Percentiles rank a stretch among this genome's conserved stretches.
These are phyloP conservation scores for Ailanthus altissimus DNA, from an alignment of 345 rosid species.

Conservation along the genomic window DNA sequence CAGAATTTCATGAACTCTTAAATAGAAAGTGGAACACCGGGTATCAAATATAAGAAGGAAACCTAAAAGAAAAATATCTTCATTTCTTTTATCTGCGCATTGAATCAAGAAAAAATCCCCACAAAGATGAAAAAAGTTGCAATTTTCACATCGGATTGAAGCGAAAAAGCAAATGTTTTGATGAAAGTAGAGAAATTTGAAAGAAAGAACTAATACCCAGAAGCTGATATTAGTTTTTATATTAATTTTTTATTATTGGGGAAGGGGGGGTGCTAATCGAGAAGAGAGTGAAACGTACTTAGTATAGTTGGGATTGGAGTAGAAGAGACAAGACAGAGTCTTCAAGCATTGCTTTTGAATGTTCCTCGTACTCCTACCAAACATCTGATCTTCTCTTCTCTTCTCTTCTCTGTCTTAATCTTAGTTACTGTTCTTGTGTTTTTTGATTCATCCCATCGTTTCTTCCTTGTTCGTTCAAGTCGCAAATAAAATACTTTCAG, in stretches of 20 bases:
- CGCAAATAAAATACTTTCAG: slow-evolving; percentile 6
- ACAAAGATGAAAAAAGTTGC: not conserved
- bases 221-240: not conserved
- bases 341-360: slow-evolving; percentile 46
- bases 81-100: too few relatives aligned
- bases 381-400: slow-evolving; percentile 51
- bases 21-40: not conserved
- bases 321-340: slow-evolving; percentile 49
- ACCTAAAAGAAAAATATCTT: too few relatives aligned
- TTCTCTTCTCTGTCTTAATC: too few relatives aligned
- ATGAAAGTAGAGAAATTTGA: not conserved
- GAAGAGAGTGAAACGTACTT: slow-evolving; percentile 36
- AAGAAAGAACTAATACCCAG: slow-evolving; percentile 3
- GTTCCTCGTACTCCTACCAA: slow-evolving; percentile 55
- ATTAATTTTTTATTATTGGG: too few relatives aligned
- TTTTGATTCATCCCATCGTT: slow-evolving; percentile 6
- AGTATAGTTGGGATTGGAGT: slow-evolving; percentile 43
- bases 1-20: not conserved
- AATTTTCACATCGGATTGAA: not conserved
- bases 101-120: too few relatives aligned
- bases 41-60: not conserved
- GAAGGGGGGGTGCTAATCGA: not conserved
- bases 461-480: not conserved
- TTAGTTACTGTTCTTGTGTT: not conserved
- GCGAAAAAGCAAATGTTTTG: not conserved